These are phyloP conservation scores for Candida dendrica DNA, from an alignment of 805 yeast genomes.

Conservation along the genomic window DNA sequence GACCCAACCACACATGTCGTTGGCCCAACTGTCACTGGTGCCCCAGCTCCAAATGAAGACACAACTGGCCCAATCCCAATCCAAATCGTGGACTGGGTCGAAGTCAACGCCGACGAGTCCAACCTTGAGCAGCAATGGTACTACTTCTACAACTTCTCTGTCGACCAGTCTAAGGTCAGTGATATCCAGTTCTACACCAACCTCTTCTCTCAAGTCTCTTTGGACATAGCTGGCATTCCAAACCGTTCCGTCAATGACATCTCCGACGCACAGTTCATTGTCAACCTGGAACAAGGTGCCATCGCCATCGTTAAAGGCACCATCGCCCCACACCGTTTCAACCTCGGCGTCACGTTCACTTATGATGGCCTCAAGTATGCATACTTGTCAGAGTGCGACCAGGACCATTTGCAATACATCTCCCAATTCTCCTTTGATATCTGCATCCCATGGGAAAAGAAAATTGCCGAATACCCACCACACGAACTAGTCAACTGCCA, in stretches of 20 bases:
- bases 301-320: not conserved
- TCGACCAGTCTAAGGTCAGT: not conserved
- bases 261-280: not conserved
- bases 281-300: not conserved
- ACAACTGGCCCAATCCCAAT: not conserved
- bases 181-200: not conserved
- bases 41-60: not conserved
- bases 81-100: not conserved
- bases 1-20: not conserved
- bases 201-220: not conserved
- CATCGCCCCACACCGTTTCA: not conserved
- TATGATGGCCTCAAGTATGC: not conserved
- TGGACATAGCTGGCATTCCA: not conserved
- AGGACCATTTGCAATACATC: not conserved
- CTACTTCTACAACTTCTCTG: not conserved
- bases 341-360: not conserved
- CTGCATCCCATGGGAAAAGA: not conserved
- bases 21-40: not conserved
- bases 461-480: not conserved
- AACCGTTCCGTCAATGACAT: not conserved
- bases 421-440: not conserved
- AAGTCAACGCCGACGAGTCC: not conserved
- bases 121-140: not conserved
- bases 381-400: not conserved
- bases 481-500: not conserved